A percentile compares a stretch with the other conserved stretches of the same genome.
phyloP scores from a whole-genome alignment of 2,329 filamentous ascomycete species.

The Penicillium brevicompactum region DNA sequence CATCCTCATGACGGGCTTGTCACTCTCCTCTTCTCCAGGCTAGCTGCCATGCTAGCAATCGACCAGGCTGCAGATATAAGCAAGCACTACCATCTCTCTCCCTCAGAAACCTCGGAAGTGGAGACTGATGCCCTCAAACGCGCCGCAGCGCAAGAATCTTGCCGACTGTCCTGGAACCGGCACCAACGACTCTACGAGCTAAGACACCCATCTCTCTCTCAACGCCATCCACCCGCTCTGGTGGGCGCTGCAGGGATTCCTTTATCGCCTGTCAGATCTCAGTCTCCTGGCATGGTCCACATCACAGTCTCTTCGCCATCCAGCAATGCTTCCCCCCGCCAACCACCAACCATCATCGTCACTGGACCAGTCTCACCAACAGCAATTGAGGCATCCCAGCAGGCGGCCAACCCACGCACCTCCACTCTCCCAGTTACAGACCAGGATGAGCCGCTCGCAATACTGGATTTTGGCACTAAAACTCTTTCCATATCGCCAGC shows the following conservation, averaged over 20 bases:
- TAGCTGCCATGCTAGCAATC: slow-evolving; percentile 53
- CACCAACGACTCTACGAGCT: slow-evolving; percentile 47
- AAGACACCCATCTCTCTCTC: slow-evolving; percentile 46
- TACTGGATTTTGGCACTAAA: slow-evolving; percentile 46
- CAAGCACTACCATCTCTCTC: slow-evolving; percentile 42
- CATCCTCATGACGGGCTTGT: slow-evolving; percentile 47
- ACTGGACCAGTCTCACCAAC: slow-evolving; percentile 42
- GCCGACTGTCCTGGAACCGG: slow-evolving; percentile 47
- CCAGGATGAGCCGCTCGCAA: slow-evolving; percentile 42
- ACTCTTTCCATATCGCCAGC: slow-evolving; percentile 44
- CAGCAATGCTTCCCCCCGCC: slow-evolving; percentile 21
- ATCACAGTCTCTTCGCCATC: slow-evolving; percentile 44
- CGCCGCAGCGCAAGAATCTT: slow-evolving; percentile 50
- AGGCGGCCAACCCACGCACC: slow-evolving; percentile 37
- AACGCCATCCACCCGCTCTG: slow-evolving; percentile 30
- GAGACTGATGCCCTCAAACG: slow-evolving; percentile 47
- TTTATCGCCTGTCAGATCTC: slow-evolving; percentile 33
- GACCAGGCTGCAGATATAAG: slow-evolving; percentile 47
- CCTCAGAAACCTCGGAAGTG: slow-evolving; percentile 44
- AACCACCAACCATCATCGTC: slow-evolving; percentile 40
- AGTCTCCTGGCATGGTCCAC: slow-evolving; percentile 40
- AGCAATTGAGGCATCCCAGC: slow-evolving; percentile 34
- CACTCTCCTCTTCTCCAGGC: slow-evolving; percentile 49
- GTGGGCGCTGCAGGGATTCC: slow-evolving; percentile 39
- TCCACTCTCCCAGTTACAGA: slow-evolving; percentile 45